A percentile compares a stretch with the other conserved stretches of the same genome.
phyloP scores from a whole-genome alignment of 2,329 filamentous ascomycete species.

The Cladosporium cucumerinum region DNA sequence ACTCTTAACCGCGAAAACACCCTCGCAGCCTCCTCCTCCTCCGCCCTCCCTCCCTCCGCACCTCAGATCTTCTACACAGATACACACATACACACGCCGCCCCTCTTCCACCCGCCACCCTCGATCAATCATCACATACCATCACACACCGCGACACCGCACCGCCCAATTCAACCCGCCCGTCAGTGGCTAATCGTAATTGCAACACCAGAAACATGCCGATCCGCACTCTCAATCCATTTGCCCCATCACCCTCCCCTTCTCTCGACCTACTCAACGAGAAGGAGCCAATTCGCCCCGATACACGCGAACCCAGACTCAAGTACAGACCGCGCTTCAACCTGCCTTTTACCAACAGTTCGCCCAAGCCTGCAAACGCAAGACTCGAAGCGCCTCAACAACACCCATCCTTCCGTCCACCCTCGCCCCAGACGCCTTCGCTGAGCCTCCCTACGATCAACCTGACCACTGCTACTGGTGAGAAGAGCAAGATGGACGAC shows the following conservation, averaged over 20 bases:
- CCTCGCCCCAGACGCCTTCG: slow-evolving; percentile 65
- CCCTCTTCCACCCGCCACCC: not conserved
- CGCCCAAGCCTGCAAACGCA: slow-evolving; percentile 28
- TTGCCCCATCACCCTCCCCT: slow-evolving; percentile 52
- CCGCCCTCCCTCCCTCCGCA: not conserved
- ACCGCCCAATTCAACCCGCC: not conserved
- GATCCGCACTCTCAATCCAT: slow-evolving; percentile 59
- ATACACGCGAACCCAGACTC: slow-evolving; percentile 26
- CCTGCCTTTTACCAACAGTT: slow-evolving; percentile 28
- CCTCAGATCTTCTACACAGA: not conserved
- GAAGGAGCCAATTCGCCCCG: slow-evolving; percentile 46
- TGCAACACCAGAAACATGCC: slow-evolving; percentile 53
- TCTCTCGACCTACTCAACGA: slow-evolving; percentile 48
- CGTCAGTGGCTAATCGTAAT: slow-evolving; percentile 30
- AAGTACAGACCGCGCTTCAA: slow-evolving; percentile 29
- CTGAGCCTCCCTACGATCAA: slow-evolving; percentile 86
- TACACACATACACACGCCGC: not conserved
- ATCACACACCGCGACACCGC: not conserved
- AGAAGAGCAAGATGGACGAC: slow-evolving; percentile 71
- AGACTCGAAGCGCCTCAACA: slow-evolving; percentile 37
- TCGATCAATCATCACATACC: not conserved
- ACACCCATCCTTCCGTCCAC: slow-evolving; percentile 60
- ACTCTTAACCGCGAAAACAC: not conserved
- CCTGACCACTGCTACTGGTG: slow-evolving; percentile 77
- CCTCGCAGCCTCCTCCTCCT: not conserved